phyloP scores from a whole-genome alignment of 306 rosid species.

The Fragaria ananassa region DNA sequence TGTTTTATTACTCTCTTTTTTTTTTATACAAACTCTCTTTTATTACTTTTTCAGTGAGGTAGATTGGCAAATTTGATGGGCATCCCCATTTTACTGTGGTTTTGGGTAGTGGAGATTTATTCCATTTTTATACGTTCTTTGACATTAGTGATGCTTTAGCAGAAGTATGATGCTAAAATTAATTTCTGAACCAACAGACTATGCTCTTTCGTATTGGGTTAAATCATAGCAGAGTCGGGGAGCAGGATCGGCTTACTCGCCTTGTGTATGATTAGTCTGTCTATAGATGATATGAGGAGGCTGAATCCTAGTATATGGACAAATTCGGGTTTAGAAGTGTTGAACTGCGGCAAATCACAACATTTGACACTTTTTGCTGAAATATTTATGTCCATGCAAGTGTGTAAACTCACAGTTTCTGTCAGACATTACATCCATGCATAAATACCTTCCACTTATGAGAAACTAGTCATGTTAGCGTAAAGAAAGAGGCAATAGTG shows the following conservation, averaged over 20 bases:
- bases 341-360: too few species aligned
- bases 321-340: background rate
- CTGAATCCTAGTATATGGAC: conserved; percentile 11
- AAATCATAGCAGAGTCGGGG: background rate
- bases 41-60: background rate
- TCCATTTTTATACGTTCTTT: background rate
- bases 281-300: background rate
- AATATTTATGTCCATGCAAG: background rate
- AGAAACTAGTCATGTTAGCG: background rate
- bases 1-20: background rate
- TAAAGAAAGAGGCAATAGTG: background rate
- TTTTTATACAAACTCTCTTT: background rate
- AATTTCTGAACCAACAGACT: background rate
- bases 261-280: background rate
- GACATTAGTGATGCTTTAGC: background rate
- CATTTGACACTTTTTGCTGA: background rate
- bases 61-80: background rate
- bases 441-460: background rate
- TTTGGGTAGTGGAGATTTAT: background rate
- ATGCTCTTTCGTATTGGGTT: background rate
- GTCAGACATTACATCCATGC: background rate
- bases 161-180: background rate
- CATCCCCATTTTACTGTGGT: background rate
- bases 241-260: background rate
- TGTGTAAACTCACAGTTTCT: conserved; percentile 1